Base-by-base conservation (phyloP, 2,329 filamentous ascomycete species). In the Juglanconis oblonga region DNA sequence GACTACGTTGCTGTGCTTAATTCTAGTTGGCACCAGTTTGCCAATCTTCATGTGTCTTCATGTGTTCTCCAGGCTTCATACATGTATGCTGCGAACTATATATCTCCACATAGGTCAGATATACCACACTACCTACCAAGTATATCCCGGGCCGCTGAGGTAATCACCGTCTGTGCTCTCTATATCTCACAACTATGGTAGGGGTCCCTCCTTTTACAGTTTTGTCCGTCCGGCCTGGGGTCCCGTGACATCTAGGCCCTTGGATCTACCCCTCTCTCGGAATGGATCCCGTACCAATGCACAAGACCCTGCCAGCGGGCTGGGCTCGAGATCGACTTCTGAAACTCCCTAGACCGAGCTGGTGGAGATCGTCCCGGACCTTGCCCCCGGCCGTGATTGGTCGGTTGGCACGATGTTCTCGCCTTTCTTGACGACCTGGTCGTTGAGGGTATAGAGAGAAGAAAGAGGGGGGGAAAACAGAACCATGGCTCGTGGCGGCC, bases 281-380 rank as follows among this genome's bases (percentile, higher is more conserved):
- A 57, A 57, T 29, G 48, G 24, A 24, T 57, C 53, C 52, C 58
- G 58, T 45, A 14, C 31, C 10, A 48, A 31, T n/a, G 38, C 52
- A 36, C 53, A 53, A 42, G 48, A 52, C 48, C 48, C 32, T 52
- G 58, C 58, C 53, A 42, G 40, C 55, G 58, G 31, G 8, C 47
- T 17, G 40, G 50, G 48, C 48, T 60, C 48, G 45, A 52, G 58
- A 57, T 60, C 58, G 48, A 60, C 48, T 57, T 57, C 53, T 57
- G 53, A 57, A 60, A 60, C 53, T 29, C 31, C 33, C 58, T 56
- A 51, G 47, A 38, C 50, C 50, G 32, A 47, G 49, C 17, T 38
- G 11, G 50, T 60, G 53, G 58, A 48, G 40, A 48, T 42, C 52
- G 48, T 17, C 38, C 44, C 38, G 36, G 31, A 31, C 45, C 48